phyloP scores from a whole-genome alignment of 2,329 filamentous ascomycete species.

The Talaromyces sp. region DNA sequence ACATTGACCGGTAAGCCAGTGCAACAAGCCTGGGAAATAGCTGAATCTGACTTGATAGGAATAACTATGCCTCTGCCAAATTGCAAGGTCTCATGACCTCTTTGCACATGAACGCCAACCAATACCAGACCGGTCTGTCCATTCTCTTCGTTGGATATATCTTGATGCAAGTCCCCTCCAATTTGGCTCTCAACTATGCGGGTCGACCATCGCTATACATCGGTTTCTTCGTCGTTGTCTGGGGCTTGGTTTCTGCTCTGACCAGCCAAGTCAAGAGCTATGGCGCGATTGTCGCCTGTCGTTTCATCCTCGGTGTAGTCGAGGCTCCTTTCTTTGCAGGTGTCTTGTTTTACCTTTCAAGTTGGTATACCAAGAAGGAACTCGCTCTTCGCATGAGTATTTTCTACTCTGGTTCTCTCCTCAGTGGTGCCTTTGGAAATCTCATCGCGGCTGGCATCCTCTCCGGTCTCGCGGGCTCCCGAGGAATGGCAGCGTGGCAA shows the following conservation, averaged over 20 bases:
- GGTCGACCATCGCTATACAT: conserved; percentile 44
- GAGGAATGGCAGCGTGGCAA: conserved; percentile 39
- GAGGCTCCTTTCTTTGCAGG: conserved; percentile 50
- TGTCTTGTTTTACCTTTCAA: conserved; percentile 48
- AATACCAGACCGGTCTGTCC: conserved; percentile 44
- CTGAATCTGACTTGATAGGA: conserved; percentile 23
- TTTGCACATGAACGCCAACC: conserved; percentile 31
- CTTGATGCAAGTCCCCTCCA: conserved; percentile 48
- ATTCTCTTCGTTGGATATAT: conserved; percentile 47
- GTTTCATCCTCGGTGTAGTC: conserved; percentile 46
- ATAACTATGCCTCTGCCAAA: conserved; percentile 48
- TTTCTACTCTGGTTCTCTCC: conserved; percentile 51
- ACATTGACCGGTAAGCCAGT: conserved; percentile 41
- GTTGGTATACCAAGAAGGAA: conserved; percentile 55
- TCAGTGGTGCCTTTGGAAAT: conserved; percentile 53
- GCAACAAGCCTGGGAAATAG: neutral
- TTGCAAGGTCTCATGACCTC: conserved; percentile 43
- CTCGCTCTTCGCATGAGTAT: conserved; percentile 51
- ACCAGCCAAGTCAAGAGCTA: conserved; percentile 44
- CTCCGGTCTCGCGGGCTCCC: conserved; percentile 34
- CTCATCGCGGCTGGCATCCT: conserved; percentile 54
- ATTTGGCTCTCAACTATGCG: conserved; percentile 42
- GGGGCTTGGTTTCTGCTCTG: conserved; percentile 46
- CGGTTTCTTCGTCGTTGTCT: conserved; percentile 45
- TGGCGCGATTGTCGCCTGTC: conserved; percentile 43